Base-by-base conservation (phyloP, 805 yeast genomes). In the Lachancea sp. region DNA sequence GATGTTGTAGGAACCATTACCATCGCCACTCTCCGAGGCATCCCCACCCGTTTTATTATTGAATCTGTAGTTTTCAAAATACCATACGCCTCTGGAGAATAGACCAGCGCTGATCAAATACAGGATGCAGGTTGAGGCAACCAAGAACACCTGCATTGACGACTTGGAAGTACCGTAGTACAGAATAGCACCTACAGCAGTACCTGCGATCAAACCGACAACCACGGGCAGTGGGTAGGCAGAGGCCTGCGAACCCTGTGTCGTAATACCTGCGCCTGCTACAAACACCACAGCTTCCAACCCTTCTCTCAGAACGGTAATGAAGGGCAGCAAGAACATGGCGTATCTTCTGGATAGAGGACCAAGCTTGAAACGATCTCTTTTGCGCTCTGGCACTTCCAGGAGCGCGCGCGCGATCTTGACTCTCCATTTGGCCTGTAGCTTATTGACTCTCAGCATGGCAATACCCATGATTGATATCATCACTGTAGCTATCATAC, bases 371-470 rank as follows among this genome's bases (percentile, higher is more conserved):
- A 75, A 77, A 48, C 75, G 67, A 48, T 74, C 80, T 46, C 64
- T 63, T 46, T 62, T 72, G 11, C 60, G 61, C 34, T 64, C 58
- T 40, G 84, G 85, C 18, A 66, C 56, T 49, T 78, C 80, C 38
- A 87, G 67, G 45, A 89, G 68, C 8, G 96, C 90, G 58, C 69
- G 74, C 21, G 97, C 96, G 60, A 90, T 84, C 69, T 90, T 90
- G 51, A 88, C 73, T 71, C 96, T 79, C 98, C 98, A 90, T 69
- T 90, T 90, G 52, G 78, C 90, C 68, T 87, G 88, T 95, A 89
- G 86, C 71, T 89, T 88, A 71, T 89, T 89, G 64, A 90, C 74
- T 67, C 97, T 78, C 58, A 90, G 75, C 96, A 90, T 85, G 43
- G 97, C 95, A 56, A 90, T 75, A 63, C 98, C 97, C 97, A 90